Conservation (phyloP, 768 basidiomycete species). For the Auricularia sp. region DNA sequence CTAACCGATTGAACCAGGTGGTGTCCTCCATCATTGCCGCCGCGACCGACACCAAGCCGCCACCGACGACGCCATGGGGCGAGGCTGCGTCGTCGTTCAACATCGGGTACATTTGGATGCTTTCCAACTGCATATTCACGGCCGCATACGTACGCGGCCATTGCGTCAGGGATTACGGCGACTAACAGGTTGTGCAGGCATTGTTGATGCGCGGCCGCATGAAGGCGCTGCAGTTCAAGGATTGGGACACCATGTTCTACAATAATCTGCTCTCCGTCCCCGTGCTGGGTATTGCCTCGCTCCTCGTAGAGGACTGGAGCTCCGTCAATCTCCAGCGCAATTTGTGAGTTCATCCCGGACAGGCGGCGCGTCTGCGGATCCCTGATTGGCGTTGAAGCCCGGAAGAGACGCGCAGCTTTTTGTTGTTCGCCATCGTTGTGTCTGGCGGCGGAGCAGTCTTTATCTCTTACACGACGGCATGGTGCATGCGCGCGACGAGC, state of each 20-base stretch:
- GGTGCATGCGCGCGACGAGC: constrained; percentile 92
- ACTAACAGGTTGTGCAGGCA: constrained; percentile 42
- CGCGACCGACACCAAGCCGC: constrained; percentile 67
- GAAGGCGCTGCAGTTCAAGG: constrained; percentile 88
- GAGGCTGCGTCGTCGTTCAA: constrained; percentile 47
- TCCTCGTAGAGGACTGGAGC: constrained; percentile 86
- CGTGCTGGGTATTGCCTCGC: constrained; percentile 69
- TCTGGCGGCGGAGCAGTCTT: constrained; percentile 97
- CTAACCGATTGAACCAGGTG: constrained; percentile 38
- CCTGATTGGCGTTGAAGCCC: constrained; percentile 46
- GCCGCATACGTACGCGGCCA: constrained; percentile 70
- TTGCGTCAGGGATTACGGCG: neutral
- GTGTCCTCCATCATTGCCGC: constrained; percentile 93
- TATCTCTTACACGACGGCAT: constrained; percentile 96
- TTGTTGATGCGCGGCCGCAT: constrained; percentile 94
- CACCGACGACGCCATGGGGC: constrained; percentile 19
- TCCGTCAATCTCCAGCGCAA: constrained; percentile 64
- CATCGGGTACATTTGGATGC: constrained; percentile 94
- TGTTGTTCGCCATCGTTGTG: constrained; percentile 84
- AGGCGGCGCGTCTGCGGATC: neutral
- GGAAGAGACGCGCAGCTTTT: constrained; percentile 59
- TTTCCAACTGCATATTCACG: constrained; percentile 80
- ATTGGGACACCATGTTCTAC: constrained; percentile 99
- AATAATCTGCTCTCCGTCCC: constrained; percentile 95
- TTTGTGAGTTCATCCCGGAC: constrained; percentile 56